Evolutionary conservation across 1,284 basidiomycete species (phyloP).

Genomic region (Sutorius eximius): DNA sequence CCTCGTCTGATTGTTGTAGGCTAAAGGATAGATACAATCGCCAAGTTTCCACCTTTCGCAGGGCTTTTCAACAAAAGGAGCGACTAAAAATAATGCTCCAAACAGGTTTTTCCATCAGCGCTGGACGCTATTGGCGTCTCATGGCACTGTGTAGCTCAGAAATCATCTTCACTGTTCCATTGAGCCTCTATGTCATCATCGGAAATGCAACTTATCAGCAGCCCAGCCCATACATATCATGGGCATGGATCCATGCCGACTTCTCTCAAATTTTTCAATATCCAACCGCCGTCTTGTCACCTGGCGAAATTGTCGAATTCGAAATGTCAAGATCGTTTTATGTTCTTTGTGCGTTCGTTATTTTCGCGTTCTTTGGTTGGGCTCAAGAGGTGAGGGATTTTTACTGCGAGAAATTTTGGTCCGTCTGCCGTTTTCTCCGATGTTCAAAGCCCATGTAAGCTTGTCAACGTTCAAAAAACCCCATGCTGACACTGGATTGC

Average conservation of each 20-base stretch:
- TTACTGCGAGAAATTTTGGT: constrained; percentile 28
- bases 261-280: constrained; percentile 33
- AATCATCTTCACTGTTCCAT: constrained; percentile 48
- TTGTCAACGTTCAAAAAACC: neutral
- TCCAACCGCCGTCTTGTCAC: constrained; percentile 23
- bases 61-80: constrained; percentile 6
- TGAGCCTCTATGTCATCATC: constrained; percentile 40
- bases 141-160: constrained; percentile 56
- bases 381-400: constrained; percentile 38
- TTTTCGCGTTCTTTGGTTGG: constrained; percentile 43
- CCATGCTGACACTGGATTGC: neutral
- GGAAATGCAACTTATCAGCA: no score
- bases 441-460: constrained; percentile 6
- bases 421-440: constrained; percentile 7
- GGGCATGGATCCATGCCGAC: constrained; percentile 39
- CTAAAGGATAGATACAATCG: neutral
- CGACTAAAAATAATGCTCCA: neutral
- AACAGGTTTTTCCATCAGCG: constrained; percentile 32
- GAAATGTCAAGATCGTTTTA: neutral
- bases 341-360: neutral
- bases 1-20: neutral
- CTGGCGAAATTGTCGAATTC: neutral
- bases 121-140: constrained; percentile 57
- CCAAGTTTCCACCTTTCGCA: constrained; percentile 15
- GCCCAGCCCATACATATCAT: constrained; percentile 35